Evolutionary conservation across 345 rosid species (phyloP).

Genomic region (Gossypium mustelinum): DNA sequence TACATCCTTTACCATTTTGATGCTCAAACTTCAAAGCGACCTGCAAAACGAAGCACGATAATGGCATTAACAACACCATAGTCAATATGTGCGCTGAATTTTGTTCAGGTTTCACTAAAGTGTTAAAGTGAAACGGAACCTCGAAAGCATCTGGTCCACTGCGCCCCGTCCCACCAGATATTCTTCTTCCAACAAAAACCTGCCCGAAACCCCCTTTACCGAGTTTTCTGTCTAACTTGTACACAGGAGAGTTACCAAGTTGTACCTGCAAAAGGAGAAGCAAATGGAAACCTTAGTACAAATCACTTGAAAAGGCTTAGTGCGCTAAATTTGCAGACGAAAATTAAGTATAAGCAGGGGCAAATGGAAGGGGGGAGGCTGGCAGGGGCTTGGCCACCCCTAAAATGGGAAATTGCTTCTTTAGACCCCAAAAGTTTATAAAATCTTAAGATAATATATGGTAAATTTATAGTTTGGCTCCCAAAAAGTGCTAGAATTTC

Average conservation of each 20-base stretch:
- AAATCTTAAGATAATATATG: no score
- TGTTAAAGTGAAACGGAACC: conserved; percentile 19
- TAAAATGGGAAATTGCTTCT: no score
- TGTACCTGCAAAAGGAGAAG: conserved; percentile 39
- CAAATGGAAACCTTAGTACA: not conserved
- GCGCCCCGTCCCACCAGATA: conserved; percentile 29
- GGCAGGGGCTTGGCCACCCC: no score
- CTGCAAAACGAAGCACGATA: conserved; percentile 25
- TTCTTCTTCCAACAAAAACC: conserved; percentile 65
- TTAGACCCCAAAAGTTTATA: no score
- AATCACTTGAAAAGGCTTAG: not conserved
- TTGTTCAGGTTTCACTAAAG: conserved; percentile 2
- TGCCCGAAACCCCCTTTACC: conserved; percentile 80
- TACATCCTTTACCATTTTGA: conserved; percentile 59
- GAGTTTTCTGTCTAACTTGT: conserved; percentile 53
- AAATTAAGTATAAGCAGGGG: no score
- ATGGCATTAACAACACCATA: conserved; percentile 14
- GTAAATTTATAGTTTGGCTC: no score
- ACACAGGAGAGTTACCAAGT: conserved; percentile 53
- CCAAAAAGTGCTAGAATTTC: no score
- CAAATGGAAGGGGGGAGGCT: no score
- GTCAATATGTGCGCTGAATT: not conserved
- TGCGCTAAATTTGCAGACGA: not conserved
- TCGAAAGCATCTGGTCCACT: conserved; percentile 41
- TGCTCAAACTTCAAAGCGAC: conserved; percentile 67